A percentile compares a stretch with the other conserved stretches of the same genome.
Evolutionary conservation across 2,329 filamentous ascomycete genomes (phyloP).

Genomic region (Fusarium duplospermum): DNA sequence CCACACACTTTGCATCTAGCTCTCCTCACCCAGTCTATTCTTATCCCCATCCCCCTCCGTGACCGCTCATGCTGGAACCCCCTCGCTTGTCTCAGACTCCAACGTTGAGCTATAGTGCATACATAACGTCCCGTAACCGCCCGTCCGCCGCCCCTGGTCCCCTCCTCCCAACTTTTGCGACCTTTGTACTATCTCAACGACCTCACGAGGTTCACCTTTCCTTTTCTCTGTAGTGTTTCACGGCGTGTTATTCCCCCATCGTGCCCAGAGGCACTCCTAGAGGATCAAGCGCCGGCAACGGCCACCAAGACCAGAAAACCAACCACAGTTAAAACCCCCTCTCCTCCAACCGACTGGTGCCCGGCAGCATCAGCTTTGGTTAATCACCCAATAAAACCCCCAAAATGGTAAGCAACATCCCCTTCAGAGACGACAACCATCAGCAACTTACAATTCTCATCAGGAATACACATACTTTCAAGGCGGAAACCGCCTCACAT

Average conservation of each 20-base stretch:
- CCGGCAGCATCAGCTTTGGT: conserved; percentile 24
- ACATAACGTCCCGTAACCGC: conserved; percentile 64
- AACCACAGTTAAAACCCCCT: conserved; percentile 26
- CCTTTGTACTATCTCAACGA: conserved; percentile 49
- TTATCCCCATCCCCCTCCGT: conserved; percentile 41
- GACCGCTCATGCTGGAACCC: conserved; percentile 32
- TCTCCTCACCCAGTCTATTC: conserved; percentile 41
- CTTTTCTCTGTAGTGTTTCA: conserved; percentile 46
- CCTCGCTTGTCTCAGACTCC: conserved; percentile 35
- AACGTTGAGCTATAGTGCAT: conserved; percentile 48
- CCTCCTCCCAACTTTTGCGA: conserved; percentile 56
- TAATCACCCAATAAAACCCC: conserved; percentile 5
- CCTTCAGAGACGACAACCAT: not conserved
- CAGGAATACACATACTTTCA: conserved; percentile 53
- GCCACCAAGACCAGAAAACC: conserved; percentile 44
- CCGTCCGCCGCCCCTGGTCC: conserved; percentile 49
- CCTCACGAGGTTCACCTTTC: conserved; percentile 49
- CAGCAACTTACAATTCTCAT: not conserved
- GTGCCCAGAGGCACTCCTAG: conserved; percentile 36
- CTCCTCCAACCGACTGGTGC: conserved; percentile 33
- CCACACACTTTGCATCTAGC: conserved; percentile 29
- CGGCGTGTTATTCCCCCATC: conserved; percentile 37
- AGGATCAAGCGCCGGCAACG: conserved; percentile 53
- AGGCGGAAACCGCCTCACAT: conserved; percentile 53
- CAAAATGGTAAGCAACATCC: conserved; percentile 50